Evolutionary conservation across 1,284 basidiomycete genomes (phyloP).

Genomic region (Schizophyllum amplum): DNA sequence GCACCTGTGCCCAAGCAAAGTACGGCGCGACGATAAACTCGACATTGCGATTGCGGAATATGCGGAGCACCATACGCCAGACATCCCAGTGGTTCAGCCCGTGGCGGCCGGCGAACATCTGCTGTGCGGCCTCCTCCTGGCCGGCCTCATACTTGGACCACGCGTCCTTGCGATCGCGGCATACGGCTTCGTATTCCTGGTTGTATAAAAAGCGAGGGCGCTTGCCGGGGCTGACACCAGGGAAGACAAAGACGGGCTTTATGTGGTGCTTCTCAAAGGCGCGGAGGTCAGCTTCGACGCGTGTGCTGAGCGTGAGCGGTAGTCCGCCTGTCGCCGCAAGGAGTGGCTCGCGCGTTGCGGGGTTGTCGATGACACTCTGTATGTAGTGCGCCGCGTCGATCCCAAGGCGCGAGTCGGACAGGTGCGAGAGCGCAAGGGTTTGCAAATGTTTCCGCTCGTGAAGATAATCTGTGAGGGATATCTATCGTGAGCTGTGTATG

Average conservation of each 20-base stretch:
- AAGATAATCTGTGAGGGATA: constrained; percentile 57
- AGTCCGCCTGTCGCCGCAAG: constrained; percentile 92
- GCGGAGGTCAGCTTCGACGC: constrained; percentile 90
- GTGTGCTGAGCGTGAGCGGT: constrained; percentile 76
- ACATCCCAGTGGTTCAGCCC: constrained; percentile 74
- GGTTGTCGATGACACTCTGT: constrained; percentile 67
- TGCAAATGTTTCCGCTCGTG: constrained; percentile 83
- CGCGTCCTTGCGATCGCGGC: constrained; percentile 70
- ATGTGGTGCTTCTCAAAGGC: constrained; percentile 85
- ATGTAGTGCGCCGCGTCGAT: constrained; percentile 96
- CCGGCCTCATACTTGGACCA: constrained; percentile 89
- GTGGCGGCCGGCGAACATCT: constrained; percentile 70
- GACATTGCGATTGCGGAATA: constrained; percentile 92
- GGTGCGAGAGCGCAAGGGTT: constrained; percentile 73
- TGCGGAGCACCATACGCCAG: constrained; percentile 85
- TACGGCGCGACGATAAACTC: constrained; percentile 97
- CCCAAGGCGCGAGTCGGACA: constrained; percentile 90
- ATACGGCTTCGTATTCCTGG: constrained; percentile 61
- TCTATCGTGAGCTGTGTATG: not conserved
- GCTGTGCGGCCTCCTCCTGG: constrained; percentile 80
- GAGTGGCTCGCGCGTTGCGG: constrained; percentile 79
- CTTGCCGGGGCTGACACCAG: constrained; percentile 70
- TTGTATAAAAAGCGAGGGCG: constrained; percentile 55
- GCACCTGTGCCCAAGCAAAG: constrained; percentile 87
- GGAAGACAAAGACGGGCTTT: constrained; percentile 97